Conservation (phyloP, 371 early-diverging fungal genomes). For the Rhizopus microsporus region DNA sequence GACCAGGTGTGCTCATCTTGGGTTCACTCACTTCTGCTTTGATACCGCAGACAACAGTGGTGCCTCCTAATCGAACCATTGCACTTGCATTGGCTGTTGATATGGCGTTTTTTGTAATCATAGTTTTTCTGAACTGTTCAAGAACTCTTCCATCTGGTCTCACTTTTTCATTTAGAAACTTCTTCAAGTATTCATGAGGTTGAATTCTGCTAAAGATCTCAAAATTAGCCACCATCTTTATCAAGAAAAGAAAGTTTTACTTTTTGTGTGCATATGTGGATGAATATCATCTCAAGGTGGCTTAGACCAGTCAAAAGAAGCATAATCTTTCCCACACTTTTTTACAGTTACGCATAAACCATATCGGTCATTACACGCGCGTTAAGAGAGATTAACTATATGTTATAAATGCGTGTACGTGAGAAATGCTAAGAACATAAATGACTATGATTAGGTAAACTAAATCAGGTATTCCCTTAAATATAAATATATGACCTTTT, state of each 20-base stretch:
- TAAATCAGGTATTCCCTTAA: too few relatives aligned
- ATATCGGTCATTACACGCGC: too few relatives aligned
- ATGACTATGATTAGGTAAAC: not conserved
- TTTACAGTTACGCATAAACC: too few relatives aligned
- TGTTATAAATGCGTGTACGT: too few relatives aligned
- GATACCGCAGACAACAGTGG: constrained; percentile 90
- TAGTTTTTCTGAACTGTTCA: constrained; percentile 61
- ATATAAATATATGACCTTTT: not conserved
- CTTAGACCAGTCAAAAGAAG: too few relatives aligned
- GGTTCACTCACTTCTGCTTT: constrained; percentile 95
- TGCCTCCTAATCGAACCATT: constrained; percentile 86
- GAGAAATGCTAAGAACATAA: too few relatives aligned
- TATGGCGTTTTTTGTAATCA: constrained; percentile 70
- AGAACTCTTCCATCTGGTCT: constrained; percentile 85
- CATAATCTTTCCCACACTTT: too few relatives aligned
- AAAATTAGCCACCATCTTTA: constrained; percentile 17
- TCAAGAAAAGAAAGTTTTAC: too few relatives aligned
- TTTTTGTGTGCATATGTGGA: not conserved
- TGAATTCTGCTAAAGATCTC: constrained; percentile 74
- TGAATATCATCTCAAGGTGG: too few relatives aligned
- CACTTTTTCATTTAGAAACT: constrained; percentile 76
- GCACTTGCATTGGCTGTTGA: constrained; percentile 85
- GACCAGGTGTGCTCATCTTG: constrained; percentile 59
- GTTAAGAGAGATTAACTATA: too few relatives aligned
- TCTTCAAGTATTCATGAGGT: constrained; percentile 85